Evolutionary conservation across 2,329 filamentous ascomycete genomes (phyloP).

Genomic region (Cercospora zeae-maydis): DNA sequence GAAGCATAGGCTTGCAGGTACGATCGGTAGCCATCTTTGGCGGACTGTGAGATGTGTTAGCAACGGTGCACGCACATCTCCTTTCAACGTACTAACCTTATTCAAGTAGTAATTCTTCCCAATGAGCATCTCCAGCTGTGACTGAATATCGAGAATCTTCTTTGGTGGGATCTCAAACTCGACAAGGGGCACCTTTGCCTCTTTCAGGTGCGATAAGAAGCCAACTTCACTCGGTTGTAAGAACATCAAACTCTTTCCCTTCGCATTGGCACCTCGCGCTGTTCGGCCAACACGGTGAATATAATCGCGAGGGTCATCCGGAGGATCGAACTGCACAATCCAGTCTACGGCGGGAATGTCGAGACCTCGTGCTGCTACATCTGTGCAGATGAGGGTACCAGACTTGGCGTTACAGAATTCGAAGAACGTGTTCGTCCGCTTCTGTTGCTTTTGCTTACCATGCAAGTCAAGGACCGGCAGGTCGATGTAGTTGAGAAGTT

Average conservation of each 20-base stretch:
- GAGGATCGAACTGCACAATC: constrained; percentile 91
- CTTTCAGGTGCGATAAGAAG: constrained; percentile 86
- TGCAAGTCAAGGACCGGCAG: constrained; percentile 81
- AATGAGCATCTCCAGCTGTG: constrained; percentile 88
- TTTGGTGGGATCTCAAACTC: constrained; percentile 93
- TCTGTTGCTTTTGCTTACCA: constrained; percentile 97
- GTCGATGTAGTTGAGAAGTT: constrained; percentile 97
- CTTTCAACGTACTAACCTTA: constrained; percentile 54
- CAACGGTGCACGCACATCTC: neutral
- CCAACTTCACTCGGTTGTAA: constrained; percentile 87
- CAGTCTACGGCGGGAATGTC: constrained; percentile 96
- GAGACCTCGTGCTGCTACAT: constrained; percentile 89
- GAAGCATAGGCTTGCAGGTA: constrained; percentile 95
- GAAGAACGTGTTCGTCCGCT: constrained; percentile 98
- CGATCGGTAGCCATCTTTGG: constrained; percentile 73
- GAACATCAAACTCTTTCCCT: constrained; percentile 88
- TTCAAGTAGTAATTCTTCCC: constrained; percentile 95
- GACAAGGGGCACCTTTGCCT: constrained; percentile 85
- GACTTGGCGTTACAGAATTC: constrained; percentile 85
- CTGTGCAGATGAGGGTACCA: constrained; percentile 90
- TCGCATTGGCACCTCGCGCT: constrained; percentile 75
- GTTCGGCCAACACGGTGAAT: constrained; percentile 96
- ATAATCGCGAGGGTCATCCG: constrained; percentile 62
- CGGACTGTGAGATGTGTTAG: constrained; percentile 45
- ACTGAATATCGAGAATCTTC: constrained; percentile 79